A percentile compares a stretch with the other conserved stretches of the same genome.
These are phyloP conservation scores for Auriscalpium orientale DNA, from an alignment of 768 basidiomycete species.

Conservation along the genomic window DNA sequence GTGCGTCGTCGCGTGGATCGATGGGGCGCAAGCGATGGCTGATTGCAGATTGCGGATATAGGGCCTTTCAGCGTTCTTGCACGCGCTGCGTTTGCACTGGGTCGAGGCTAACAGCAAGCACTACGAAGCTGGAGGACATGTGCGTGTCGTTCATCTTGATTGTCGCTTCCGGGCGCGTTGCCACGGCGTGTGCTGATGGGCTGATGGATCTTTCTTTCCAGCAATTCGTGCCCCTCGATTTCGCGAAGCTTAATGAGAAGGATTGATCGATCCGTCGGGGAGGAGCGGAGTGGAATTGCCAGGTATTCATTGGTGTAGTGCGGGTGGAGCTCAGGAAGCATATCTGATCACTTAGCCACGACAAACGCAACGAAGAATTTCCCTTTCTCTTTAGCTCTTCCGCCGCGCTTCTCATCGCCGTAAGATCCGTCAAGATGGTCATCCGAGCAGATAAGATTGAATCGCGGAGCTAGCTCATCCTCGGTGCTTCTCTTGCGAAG, in stretches of 20 bases:
- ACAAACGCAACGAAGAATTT: too few relatives aligned
- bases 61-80: constrained; percentile 94
- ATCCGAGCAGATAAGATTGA: too few relatives aligned
- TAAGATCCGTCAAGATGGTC: too few relatives aligned
- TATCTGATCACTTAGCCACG: too few relatives aligned
- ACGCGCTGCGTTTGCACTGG: constrained; percentile 95
- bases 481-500: too few relatives aligned
- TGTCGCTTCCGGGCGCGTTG: constrained; percentile 15
- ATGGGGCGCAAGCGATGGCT: constrained; percentile 12
- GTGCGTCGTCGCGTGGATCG: constrained; percentile 37
- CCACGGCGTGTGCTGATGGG: constrained; percentile 22
- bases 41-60: constrained; percentile 24
- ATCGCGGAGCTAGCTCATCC: too few relatives aligned
- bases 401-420: too few relatives aligned
- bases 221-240: constrained; percentile 43
- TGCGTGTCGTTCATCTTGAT: constrained; percentile 35
- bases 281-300: not conserved
- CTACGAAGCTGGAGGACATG: constrained; percentile 84
- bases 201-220: constrained; percentile 19
- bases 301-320: not conserved
- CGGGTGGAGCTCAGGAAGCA: not conserved
- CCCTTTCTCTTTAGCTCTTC: too few relatives aligned
- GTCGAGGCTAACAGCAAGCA: constrained; percentile 98
- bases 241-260: constrained; percentile 34
- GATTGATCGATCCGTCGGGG: constrained; percentile 14